Conservation (phyloP, 352 stramenopile species). For the Phytophthora pinifolia region DNA sequence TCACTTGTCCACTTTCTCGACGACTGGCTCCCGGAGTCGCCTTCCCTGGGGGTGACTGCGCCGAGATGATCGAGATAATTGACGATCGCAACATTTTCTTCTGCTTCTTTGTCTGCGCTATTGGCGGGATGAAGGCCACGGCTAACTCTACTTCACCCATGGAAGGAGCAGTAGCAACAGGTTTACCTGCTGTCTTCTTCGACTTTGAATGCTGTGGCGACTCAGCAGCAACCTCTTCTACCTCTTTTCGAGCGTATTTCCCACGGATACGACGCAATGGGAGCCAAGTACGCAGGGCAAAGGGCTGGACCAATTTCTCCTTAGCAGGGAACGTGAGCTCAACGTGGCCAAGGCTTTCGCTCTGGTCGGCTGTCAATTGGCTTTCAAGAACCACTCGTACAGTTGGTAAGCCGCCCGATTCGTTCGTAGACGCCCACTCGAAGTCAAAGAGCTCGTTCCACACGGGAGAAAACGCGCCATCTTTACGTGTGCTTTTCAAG, state of each 20-base stretch:
- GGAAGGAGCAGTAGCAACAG: neutral
- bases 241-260: conserved; percentile 26
- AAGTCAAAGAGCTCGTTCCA: conserved; percentile 86
- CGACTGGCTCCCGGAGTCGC: conserved; percentile 1
- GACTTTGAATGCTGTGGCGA: conserved; percentile 8
- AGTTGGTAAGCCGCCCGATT: conserved; percentile 3
- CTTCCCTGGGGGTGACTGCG: conserved; percentile 15
- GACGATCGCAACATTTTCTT: conserved; percentile 42
- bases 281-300: conserved; percentile 53
- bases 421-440: conserved; percentile 39
- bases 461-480: conserved; percentile 58
- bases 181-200: conserved; percentile 7
- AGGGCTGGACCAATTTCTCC: conserved; percentile 27
- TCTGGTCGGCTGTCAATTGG: conserved; percentile 65
- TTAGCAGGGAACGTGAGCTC: conserved; percentile 39
- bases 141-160: conserved; percentile 60
- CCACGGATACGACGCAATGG: conserved; percentile 39
- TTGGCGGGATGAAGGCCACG: conserved; percentile 43
- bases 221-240: conserved; percentile 8
- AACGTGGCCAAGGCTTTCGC: conserved; percentile 60
- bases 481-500: conserved; percentile 68
- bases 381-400: conserved; percentile 63
- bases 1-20: conserved; percentile 13
- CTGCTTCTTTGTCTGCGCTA: conserved; percentile 14
- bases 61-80: conserved; percentile 54